phyloP scores from a whole-genome alignment of 441 rosid genomes.

The Breynia disticha region DNA sequence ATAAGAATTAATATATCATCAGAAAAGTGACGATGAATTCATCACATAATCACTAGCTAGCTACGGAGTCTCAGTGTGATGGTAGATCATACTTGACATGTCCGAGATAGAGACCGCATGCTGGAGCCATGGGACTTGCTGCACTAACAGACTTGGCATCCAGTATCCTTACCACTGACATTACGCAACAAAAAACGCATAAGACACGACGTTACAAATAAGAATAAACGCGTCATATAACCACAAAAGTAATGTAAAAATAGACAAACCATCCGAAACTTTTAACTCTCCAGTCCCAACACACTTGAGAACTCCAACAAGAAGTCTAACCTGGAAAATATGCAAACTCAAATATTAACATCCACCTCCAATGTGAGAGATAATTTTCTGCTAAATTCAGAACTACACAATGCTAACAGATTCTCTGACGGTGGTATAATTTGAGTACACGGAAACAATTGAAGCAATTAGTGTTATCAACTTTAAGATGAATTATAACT shows the following conservation, averaged over 20 bases:
- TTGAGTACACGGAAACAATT: too few species aligned
- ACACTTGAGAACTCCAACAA: conserved; percentile 77
- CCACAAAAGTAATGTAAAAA: not conserved
- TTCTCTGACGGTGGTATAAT: too few species aligned
- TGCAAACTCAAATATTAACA: not conserved
- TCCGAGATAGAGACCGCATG: conserved; percentile 73
- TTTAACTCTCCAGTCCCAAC: conserved; percentile 75
- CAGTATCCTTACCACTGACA: conserved; percentile 62
- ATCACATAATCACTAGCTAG: too few species aligned
- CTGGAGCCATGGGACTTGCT: conserved; percentile 91
- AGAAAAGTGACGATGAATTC: too few species aligned
- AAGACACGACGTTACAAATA: too few species aligned
- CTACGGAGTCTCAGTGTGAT: conserved; percentile 1
- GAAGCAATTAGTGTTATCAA: too few species aligned
- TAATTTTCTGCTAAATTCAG: too few species aligned
- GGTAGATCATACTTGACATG: conserved; percentile 70
- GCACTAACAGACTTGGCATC: conserved; percentile 60
- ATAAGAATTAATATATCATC: too few species aligned
- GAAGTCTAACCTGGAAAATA: conserved; percentile 65
- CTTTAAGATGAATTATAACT: too few species aligned
- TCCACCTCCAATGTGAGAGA: not conserved
- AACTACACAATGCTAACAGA: too few species aligned
- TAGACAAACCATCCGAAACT: conserved; percentile 48
- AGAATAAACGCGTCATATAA: too few species aligned
- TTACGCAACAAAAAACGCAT: not conserved